These are phyloP conservation scores for Emericellopsis atlantica DNA, from an alignment of 2,329 filamentous ascomycete species.

Conservation along the genomic window DNA sequence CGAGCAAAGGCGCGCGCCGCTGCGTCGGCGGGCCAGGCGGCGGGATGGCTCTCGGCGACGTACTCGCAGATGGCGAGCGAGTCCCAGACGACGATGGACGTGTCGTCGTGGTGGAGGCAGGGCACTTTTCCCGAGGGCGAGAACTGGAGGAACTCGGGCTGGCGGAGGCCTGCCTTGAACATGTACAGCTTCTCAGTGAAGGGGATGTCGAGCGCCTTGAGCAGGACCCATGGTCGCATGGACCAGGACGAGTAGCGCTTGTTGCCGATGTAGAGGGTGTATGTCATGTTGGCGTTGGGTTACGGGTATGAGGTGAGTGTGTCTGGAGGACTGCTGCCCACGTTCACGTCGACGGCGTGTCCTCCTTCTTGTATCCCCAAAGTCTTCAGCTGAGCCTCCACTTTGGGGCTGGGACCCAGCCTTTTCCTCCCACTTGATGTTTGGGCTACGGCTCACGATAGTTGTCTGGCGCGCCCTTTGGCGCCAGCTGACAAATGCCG, in stretches of 20 bases:
- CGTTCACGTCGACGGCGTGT: too few relatives aligned
- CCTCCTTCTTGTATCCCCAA: too few relatives aligned
- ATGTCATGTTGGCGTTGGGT: conserved; percentile 14
- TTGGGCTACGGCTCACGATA: too few relatives aligned
- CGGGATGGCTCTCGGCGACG: conserved; percentile 27
- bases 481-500: too few relatives aligned
- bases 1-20: conserved; percentile 28
- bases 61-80: conserved; percentile 35
- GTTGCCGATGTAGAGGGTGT: conserved; percentile 27
- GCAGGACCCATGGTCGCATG: conserved; percentile 30
- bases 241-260: conserved; percentile 34
- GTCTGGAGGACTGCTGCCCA: too few relatives aligned
- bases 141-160: conserved; percentile 20
- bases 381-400: too few relatives aligned
- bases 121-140: conserved; percentile 29
- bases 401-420: too few relatives aligned
- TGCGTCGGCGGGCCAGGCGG: conserved; percentile 26
- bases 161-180: conserved; percentile 16
- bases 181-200: conserved; percentile 25
- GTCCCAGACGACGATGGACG: conserved; percentile 24
- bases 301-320: too few relatives aligned
- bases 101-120: conserved; percentile 21
- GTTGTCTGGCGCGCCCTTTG: too few relatives aligned
- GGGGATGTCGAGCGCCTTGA: conserved; percentile 27
- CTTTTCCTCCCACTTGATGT: too few relatives aligned